Conservation (phyloP, 345 rosid species). For the Dovyalis caffra region DNA sequence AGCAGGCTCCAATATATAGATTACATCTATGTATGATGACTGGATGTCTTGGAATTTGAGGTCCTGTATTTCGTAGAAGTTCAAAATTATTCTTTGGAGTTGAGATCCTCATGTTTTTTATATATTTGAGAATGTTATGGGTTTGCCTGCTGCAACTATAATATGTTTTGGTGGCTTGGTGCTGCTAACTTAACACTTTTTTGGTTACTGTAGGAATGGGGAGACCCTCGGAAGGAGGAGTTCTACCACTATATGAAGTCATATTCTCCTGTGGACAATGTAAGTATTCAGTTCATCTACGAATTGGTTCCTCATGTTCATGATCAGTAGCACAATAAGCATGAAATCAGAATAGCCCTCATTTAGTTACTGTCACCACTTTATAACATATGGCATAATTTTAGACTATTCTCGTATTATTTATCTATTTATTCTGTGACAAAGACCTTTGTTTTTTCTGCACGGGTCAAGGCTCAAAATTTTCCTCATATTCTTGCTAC, state of each 20-base stretch:
- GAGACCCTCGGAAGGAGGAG: constrained; percentile 89
- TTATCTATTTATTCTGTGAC: constrained; percentile 1
- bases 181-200: constrained; percentile 3
- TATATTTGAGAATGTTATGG: no score
- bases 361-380: neutral
- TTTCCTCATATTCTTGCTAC: no score
- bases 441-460: neutral
- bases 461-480: no score
- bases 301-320: neutral
- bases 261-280: constrained; percentile 94
- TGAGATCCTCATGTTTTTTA: no score
- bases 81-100: no score
- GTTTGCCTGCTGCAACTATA: no score
- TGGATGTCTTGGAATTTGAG: no score
- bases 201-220: constrained; percentile 78
- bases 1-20: no score
- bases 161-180: no score
- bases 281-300: constrained; percentile 20
- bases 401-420: neutral
- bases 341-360: neutral
- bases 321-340: neutral
- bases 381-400: neutral
- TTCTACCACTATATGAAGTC: constrained; percentile 89
- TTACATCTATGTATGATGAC: no score
- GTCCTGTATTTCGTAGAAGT: no score